These are phyloP conservation scores for Psilocybe mexicana DNA, from an alignment of 1,284 basidiomycete genomes.

Conservation along the genomic window DNA sequence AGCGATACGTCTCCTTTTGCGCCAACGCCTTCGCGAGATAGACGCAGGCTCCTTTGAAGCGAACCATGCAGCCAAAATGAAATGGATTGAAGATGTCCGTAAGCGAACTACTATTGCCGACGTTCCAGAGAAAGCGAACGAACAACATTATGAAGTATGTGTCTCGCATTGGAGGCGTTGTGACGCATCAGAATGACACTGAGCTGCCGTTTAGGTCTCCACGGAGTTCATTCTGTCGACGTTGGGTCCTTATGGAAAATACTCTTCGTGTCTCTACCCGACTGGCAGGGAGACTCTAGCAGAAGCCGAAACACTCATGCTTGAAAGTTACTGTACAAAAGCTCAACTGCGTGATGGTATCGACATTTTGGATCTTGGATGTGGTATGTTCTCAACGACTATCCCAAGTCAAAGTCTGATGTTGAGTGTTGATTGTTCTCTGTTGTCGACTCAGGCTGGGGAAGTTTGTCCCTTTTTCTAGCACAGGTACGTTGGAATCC, in stretches of 20 bases:
- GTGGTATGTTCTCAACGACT: conserved; percentile 44
- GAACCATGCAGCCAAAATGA: conserved; percentile 71
- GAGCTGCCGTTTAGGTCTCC: conserved; percentile 46
- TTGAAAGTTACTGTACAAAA: conserved; percentile 72
- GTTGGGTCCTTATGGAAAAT: conserved; percentile 64
- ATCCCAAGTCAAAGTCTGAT: not conserved
- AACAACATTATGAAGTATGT: conserved; percentile 77
- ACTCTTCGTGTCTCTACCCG: conserved; percentile 73
- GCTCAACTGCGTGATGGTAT: conserved; percentile 66
- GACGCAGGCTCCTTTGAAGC: conserved; percentile 60
- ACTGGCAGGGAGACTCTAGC: conserved; percentile 65
- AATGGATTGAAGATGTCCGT: conserved; percentile 58
- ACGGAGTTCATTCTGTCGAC: conserved; percentile 70
- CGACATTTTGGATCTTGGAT: conserved; percentile 73
- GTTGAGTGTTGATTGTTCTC: not conserved
- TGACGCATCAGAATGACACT: not conserved
- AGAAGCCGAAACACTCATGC: conserved; percentile 71
- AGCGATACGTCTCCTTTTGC: conserved; percentile 59
- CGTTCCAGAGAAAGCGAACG: conserved; percentile 71
- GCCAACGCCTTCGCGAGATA: conserved; percentile 63
- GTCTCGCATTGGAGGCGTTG: not conserved
- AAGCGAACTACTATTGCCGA: conserved; percentile 61
- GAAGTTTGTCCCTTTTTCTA: conserved; percentile 68
- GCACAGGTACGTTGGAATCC: conserved; percentile 49
- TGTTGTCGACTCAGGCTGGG: conserved; percentile 54